Evolutionary conservation across 106 monocot species (phyloP), one percentile per base, ranked within the genome.

Genomic region (Narthecium ossifragum): DNA sequence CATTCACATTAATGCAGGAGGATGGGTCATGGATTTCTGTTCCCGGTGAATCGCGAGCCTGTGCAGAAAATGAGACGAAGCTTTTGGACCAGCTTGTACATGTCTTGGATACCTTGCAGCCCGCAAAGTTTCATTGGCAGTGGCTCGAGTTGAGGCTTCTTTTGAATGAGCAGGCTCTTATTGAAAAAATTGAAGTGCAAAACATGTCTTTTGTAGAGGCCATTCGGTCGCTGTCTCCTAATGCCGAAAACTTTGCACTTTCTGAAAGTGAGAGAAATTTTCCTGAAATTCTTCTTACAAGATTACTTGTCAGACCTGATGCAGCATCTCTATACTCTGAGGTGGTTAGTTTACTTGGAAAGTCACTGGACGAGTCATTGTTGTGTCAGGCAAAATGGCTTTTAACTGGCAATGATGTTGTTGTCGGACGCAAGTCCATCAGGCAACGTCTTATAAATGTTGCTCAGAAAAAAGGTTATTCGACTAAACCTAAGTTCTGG

Each of bases 101-200:
- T 61, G 67, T 98, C 51, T 78, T 98, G 26, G 87, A 98, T 76
- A 84, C 83, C 1, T 49, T 98, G 30, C 96, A 98, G 46, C 96
- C 96, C 48, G 96, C 96, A 39, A 98, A 98, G 57, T 90, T 98
- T 32, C 96, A 98, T 75, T 98, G 96, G 96, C 96, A 98, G 60
- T 98, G 96, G 96, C 65, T 98, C 53, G 90, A 87, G 72, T 64
- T 98, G 64, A 80, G 90, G 62, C 71, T 98, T 62, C 90, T 98
- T 60, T 73, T 98, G 67, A 81, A 90, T 74, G 96, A 98, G 59
- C 90, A 90, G 61, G 87, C 84, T 31, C 73, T 98, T 61, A 68
- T 84, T 61, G 90, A 90, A 57, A 98, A 86, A 68, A 74, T 79
- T 27, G 86, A 84, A 66, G 77, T 57, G 1, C 80, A 73, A 8